Evolutionary conservation across 139 green algal genomes (phyloP), one percentile per base, ranked within the genome.

Genomic region (Picochlorum sp.): DNA sequence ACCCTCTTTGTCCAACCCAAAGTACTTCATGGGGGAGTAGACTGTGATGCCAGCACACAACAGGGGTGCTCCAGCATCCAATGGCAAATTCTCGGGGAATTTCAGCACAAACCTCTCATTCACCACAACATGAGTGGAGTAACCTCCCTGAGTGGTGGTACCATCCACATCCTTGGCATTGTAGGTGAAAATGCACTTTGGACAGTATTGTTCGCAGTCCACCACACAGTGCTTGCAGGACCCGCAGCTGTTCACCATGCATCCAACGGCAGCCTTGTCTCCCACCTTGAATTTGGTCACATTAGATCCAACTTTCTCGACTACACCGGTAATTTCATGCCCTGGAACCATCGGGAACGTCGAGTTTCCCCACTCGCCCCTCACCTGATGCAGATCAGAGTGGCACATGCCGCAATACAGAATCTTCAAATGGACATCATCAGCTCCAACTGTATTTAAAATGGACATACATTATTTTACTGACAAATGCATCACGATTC

Each of bases 321-420:
- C 85, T 16, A 94, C 81, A 56, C 89, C 89, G 13, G 86, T 77
- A 52, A 96, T 90, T 77, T 95, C 88, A 60, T 95, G 87, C 9
- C 83, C 82, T 50, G 56, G 79, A 21, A 73, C 65, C 60, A 77
- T 76, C 44, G 69, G 64, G n/a, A 56, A 79, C 1, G 18, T 69
- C 41, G 18, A 34, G 23, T 68, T 68, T 23, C 63, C 71, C 85
- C 85, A 91, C 65, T 90, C 84, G 37, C 72, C 66, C n/a, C 76
- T 80, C 58, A 81, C 74, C 49, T 82, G 75, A 73, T 95, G 88
- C 32, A 91, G 62, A 74, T 95, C 88, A 15, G 60, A 78, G 73
- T 95, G 88, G 83, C 88, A 95, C 62, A 95, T 87, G 49, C 51
- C 69, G 68, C 73, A 68, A 49, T 64, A 47, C 2, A 74, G 76